Evolutionary conservation across 805 yeast genomes (phyloP).

Genomic region (Kockiozyma suomiensis): DNA sequence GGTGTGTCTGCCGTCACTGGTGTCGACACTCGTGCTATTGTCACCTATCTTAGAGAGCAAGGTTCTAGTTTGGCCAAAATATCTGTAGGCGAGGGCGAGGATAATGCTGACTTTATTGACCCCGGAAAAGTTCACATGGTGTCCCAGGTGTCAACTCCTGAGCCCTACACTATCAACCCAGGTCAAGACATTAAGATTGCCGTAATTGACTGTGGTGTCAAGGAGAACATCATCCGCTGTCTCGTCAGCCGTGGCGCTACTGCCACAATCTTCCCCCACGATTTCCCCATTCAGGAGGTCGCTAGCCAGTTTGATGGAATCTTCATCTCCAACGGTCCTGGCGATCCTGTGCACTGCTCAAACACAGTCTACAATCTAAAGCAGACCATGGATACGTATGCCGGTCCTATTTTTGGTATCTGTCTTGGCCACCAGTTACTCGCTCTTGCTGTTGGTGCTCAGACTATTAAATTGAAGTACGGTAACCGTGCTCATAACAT

Average conservation of each 20-base stretch:
- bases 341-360: slow-evolving; percentile 92
- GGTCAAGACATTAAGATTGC: slow-evolving; percentile 72
- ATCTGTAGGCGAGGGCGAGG: slow-evolving; percentile 67
- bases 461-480: slow-evolving; percentile 86
- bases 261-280: slow-evolving; percentile 93
- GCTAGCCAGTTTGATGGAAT: slow-evolving; percentile 93
- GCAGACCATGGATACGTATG: slow-evolving; percentile 64
- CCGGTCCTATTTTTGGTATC: slow-evolving; percentile 93
- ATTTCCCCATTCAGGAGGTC: slow-evolving; percentile 87
- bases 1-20: slow-evolving; percentile 97
- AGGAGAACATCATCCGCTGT: slow-evolving; percentile 94
- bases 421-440: slow-evolving; percentile 97
- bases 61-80: slow-evolving; percentile 94
- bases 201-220: slow-evolving; percentile 96
- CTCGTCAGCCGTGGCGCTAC: slow-evolving; percentile 94
- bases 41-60: slow-evolving; percentile 88
- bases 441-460: slow-evolving; percentile 94
- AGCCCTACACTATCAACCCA: slow-evolving; percentile 80
- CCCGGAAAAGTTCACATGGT: slow-evolving; percentile 90
- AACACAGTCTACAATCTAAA: slow-evolving; percentile 73
- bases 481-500: slow-evolving; percentile 99
- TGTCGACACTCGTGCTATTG: slow-evolving; percentile 95
- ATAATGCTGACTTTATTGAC: slow-evolving; percentile 68
- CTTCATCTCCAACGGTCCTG: slow-evolving; percentile 95
- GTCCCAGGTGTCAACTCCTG: slow-evolving; percentile 90